phyloP scores from a whole-genome alignment of 2,329 filamentous ascomycete species.

The Colletotrichum magnum region DNA sequence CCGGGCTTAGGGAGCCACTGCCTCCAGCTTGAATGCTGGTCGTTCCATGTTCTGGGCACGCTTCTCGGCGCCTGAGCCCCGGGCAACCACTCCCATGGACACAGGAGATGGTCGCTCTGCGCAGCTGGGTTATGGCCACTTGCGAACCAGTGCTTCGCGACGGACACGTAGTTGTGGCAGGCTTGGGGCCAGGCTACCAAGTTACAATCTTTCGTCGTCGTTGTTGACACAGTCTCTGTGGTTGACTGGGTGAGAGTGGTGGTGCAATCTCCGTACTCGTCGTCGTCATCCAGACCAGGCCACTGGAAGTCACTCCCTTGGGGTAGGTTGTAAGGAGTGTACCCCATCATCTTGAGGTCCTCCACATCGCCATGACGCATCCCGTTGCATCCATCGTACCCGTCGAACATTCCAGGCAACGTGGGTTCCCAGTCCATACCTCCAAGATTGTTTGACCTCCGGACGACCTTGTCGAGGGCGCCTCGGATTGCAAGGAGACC shows the following conservation, averaged over 20 bases:
- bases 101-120: conserved; percentile 1
- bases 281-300: not conserved
- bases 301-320: not conserved
- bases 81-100: not conserved
- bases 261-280: not conserved
- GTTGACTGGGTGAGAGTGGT: not conserved
- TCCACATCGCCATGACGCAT: not conserved
- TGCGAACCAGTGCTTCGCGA: conserved; percentile 6
- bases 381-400: conserved; percentile 1
- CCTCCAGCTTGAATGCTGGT: conserved; percentile 2
- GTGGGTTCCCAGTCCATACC: not conserved
- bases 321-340: not conserved
- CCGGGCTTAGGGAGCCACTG: not conserved
- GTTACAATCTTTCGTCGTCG: not conserved
- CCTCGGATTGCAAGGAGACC: not conserved
- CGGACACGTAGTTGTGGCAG: conserved; percentile 6
- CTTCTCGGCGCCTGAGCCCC: not conserved
- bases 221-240: not conserved
- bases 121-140: not conserved
- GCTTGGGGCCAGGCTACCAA: not conserved
- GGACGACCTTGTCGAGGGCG: not conserved
- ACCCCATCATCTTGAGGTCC: not conserved
- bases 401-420: conserved; percentile 8
- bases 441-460: not conserved
- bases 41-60: not conserved